A percentile compares a stretch with the other conserved stretches of the same genome.
These are phyloP conservation scores for Mortierella sp. DNA, from an alignment of 371 early-diverging fungal genomes.

Conservation along the genomic window DNA sequence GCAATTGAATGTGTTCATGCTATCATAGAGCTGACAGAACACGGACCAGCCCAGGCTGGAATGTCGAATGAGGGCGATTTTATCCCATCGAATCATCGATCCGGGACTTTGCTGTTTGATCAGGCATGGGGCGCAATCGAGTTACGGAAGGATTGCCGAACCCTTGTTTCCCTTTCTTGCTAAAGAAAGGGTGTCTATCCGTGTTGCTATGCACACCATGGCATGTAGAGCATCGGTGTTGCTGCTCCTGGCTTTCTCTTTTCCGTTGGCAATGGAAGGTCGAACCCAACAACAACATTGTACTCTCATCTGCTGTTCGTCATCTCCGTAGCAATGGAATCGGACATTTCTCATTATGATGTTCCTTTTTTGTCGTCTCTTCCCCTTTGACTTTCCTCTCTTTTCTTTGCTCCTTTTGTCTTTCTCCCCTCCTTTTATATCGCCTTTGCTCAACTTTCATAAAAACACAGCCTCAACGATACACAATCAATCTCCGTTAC, in stretches of 20 bases:
- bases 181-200: not conserved
- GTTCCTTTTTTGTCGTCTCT: not conserved
- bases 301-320: not conserved
- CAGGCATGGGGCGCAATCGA: not conserved
- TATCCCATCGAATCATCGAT: not conserved
- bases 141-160: too few relatives aligned
- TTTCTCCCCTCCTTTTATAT: not conserved
- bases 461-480: too few relatives aligned
- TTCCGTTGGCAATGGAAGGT: slow-evolving; percentile 25
- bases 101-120: slow-evolving; percentile 1
- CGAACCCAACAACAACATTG: too few relatives aligned
- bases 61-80: not conserved
- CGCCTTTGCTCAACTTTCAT: not conserved
- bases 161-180: not conserved
- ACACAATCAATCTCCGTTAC: too few relatives aligned
- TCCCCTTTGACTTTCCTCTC: not conserved
- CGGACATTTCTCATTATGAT: not conserved
- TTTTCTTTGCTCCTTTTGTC: slow-evolving; percentile 1
- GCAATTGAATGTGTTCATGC: not conserved
- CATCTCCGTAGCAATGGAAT: slow-evolving; percentile 5
- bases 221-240: not conserved
- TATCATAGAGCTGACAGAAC: not conserved
- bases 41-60: not conserved
- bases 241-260: not conserved
- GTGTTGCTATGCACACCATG: not conserved